Evolutionary conservation across 805 yeast species (phyloP).

Genomic region (Metschnikowia lunata): DNA sequence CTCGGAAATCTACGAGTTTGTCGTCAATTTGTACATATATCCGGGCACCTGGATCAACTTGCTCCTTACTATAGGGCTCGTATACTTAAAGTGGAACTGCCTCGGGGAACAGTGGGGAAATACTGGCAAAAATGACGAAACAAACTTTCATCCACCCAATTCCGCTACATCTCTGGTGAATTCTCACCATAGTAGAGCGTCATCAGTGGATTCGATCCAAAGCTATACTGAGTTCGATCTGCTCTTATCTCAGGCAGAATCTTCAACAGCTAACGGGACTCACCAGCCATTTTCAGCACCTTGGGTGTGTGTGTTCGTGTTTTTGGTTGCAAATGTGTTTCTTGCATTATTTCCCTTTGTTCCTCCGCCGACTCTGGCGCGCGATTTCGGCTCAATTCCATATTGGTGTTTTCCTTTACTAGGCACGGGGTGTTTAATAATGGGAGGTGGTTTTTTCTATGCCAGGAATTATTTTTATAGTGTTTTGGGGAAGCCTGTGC

Average conservation of each 20-base stretch:
- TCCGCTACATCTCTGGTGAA: background rate
- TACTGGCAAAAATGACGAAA: background rate
- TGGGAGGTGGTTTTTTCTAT: conserved; percentile 36
- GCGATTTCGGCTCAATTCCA: conserved; percentile 34
- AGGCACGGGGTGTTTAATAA: conserved; percentile 41
- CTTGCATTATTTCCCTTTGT: conserved; percentile 54
- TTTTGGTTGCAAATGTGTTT: conserved; percentile 44
- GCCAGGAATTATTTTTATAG: conserved; percentile 10
- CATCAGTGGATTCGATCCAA: conserved; percentile 9
- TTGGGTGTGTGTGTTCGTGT: conserved; percentile 29
- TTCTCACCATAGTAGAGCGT: background rate
- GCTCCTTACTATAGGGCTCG: conserved; percentile 47
- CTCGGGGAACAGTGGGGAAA: conserved; percentile 37
- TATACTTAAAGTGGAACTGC: conserved; percentile 42
- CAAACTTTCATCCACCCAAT: background rate
- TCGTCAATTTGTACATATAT: conserved; percentile 57
- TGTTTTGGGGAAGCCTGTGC: conserved; percentile 7
- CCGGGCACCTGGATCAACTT: conserved; percentile 60
- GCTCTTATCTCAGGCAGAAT: conserved; percentile 10
- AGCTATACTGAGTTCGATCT: conserved; percentile 17
- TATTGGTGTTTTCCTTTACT: conserved; percentile 57
- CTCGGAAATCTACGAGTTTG: conserved; percentile 58
- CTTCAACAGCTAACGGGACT: background rate
- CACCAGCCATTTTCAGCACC: conserved; percentile 27
- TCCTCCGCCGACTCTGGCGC: conserved; percentile 43